phyloP scores from a whole-genome alignment of 148 eudicot species.

The Rhododendron simsii region DNA sequence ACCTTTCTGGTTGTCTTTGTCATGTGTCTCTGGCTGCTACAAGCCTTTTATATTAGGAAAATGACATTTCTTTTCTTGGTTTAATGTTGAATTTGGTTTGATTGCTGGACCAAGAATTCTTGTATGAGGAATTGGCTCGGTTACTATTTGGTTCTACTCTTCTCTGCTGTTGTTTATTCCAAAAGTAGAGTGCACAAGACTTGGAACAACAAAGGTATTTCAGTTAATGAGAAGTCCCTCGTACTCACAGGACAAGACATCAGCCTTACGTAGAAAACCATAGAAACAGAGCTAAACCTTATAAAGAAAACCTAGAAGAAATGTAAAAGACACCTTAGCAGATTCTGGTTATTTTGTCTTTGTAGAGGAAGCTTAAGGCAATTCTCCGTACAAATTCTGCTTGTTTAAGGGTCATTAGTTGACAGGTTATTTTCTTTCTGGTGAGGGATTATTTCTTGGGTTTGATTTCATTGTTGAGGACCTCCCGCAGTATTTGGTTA shows the following conservation, averaged over 20 bases:
- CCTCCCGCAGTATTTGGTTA: background rate
- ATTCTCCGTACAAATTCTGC: background rate
- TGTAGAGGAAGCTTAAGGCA: background rate
- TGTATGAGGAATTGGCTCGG: background rate
- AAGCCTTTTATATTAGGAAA: background rate
- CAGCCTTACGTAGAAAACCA: background rate
- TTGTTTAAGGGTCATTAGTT: background rate
- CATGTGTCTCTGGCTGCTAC: background rate
- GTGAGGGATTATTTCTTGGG: background rate
- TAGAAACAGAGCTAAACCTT: background rate
- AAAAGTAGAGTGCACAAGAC: background rate
- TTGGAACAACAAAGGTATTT: background rate
- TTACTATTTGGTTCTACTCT: background rate
- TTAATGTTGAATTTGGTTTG: background rate
- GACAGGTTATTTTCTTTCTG: background rate
- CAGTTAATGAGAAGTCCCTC: background rate
- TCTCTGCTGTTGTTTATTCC: background rate
- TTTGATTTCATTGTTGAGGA: background rate
- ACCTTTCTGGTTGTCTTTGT: background rate
- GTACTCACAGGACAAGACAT: background rate
- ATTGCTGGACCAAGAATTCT: constrained; percentile 1
- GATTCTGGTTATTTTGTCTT: background rate
- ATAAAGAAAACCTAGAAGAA: background rate
- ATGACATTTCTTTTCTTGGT: background rate
- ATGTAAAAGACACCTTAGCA: background rate